Evolutionary conservation across 768 basidiomycete species (phyloP).

Genomic region (Boletus subcaerulescens): DNA sequence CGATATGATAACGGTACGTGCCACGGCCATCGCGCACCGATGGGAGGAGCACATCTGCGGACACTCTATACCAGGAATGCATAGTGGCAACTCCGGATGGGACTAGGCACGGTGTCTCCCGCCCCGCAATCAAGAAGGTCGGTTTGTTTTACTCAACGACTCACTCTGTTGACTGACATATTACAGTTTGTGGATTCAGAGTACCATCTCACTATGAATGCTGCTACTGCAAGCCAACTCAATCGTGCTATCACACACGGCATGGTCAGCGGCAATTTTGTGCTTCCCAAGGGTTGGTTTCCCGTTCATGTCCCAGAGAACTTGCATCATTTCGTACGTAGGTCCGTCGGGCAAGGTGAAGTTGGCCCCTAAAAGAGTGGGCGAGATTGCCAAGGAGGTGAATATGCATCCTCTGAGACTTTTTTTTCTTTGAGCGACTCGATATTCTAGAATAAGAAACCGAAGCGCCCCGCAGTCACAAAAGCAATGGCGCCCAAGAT

Average conservation of each 20-base stretch:
- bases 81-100: constrained; percentile 65
- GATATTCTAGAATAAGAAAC: constrained; percentile 14
- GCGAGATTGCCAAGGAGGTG: constrained; percentile 17
- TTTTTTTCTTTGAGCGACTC: not conserved
- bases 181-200: constrained; percentile 51
- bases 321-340: not conserved
- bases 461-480: not conserved
- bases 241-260: constrained; percentile 55
- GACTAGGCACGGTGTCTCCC: constrained; percentile 68
- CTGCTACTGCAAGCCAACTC: constrained; percentile 45
- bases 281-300: constrained; percentile 51
- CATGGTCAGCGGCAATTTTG: constrained; percentile 47
- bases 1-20: constrained; percentile 42
- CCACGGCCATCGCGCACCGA: not conserved
- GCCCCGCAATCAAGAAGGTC: constrained; percentile 80
- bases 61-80: constrained; percentile 53
- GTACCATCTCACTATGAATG: constrained; percentile 48
- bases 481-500: not conserved
- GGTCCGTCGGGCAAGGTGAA: constrained; percentile 30
- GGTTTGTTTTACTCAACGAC: not conserved
- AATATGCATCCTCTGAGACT: not conserved
- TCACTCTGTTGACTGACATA: not conserved
- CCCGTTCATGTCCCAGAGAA: not conserved
- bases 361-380: constrained; percentile 14
- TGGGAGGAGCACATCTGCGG: not conserved